phyloP scores from a whole-genome alignment of 306 rosid species.

The Malus asiatica region DNA sequence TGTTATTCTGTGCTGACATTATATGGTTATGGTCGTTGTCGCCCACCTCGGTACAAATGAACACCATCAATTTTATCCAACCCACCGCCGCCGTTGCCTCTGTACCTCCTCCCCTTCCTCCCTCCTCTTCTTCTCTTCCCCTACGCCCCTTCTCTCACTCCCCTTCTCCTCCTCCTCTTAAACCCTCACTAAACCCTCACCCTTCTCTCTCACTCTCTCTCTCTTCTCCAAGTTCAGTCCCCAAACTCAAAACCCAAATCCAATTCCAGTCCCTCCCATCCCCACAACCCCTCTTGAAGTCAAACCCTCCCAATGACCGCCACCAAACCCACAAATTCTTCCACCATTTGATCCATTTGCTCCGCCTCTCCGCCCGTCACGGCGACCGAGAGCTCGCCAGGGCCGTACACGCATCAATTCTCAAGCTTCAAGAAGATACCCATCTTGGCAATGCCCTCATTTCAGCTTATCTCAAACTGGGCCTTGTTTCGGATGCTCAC shows the following conservation, averaged over 20 bases:
- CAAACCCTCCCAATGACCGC: conserved; percentile 6
- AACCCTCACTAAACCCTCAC: conserved; percentile 1
- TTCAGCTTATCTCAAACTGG: conserved; percentile 47
- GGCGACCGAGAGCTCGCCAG: conserved; percentile 35
- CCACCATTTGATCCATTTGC: conserved; percentile 22
- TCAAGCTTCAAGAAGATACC: conserved; percentile 39
- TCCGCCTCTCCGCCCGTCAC: conserved; percentile 45
- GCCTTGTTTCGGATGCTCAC: conserved; percentile 47
- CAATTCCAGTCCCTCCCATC: conserved; percentile 7
- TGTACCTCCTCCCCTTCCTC: neutral
- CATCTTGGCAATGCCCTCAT: conserved; percentile 44
- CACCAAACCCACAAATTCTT: neutral
- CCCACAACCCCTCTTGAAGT: conserved; percentile 12
- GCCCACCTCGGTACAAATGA: conserved; percentile 13
- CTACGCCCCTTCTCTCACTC: neutral
- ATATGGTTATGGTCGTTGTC: conserved; percentile 9
- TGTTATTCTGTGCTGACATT: no score
- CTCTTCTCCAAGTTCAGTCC: neutral
- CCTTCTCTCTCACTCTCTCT: conserved; percentile 7
- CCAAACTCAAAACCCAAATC: conserved; percentile 6
- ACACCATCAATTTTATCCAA: conserved; percentile 11
- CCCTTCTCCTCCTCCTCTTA: conserved; percentile 5
- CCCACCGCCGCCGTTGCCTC: neutral
- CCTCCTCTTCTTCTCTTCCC: conserved; percentile 12
- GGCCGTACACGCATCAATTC: conserved; percentile 49